phyloP scores from a whole-genome alignment of 148 eudicot genomes.

The Chenopodium formosanum region DNA sequence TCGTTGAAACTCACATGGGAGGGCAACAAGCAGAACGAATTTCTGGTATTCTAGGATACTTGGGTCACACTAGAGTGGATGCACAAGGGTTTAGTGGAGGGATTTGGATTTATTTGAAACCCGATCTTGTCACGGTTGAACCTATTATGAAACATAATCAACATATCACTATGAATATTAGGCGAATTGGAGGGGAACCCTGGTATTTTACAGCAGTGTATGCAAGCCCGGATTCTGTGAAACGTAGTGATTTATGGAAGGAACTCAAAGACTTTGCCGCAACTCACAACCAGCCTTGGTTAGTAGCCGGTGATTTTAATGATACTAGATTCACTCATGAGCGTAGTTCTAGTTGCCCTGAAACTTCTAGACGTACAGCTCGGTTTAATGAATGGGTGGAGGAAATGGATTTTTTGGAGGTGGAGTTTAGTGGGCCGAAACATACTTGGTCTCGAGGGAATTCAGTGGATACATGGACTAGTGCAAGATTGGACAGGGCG shows the following conservation, averaged over 20 bases:
- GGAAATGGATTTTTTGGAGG: too few relatives aligned
- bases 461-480: not conserved
- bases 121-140: not conserved
- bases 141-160: not conserved
- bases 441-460: not conserved
- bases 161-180: not conserved
- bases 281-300: not conserved
- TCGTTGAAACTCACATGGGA: not conserved
- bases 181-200: not conserved
- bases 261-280: not conserved
- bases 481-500: not conserved
- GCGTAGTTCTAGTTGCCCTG: not conserved
- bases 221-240: not conserved
- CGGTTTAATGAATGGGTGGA: not conserved
- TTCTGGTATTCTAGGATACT: not conserved
- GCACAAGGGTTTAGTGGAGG: not conserved
- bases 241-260: not conserved
- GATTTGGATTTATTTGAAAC: not conserved
- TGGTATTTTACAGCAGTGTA: not conserved
- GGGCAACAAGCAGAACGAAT: not conserved
- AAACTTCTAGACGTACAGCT: not conserved
- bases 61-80: not conserved
- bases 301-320: conserved; percentile 3
- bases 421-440: too few relatives aligned
- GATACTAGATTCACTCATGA: not conserved